phyloP scores from a whole-genome alignment of 192 early-diverging fungal genomes.

The Paraglomus brasilianum region DNA sequence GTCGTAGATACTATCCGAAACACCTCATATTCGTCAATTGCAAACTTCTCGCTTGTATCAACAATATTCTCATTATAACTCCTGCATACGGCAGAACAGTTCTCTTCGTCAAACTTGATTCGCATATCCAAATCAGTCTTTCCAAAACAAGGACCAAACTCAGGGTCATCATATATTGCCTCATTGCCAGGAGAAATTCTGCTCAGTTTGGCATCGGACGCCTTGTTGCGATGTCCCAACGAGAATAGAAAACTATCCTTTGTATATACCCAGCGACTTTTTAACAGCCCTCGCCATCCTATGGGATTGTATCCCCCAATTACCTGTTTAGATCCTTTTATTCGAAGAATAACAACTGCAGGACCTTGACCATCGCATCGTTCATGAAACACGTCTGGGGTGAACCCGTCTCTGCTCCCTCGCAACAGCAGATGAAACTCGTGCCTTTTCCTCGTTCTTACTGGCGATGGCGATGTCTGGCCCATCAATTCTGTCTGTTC shows the following conservation, averaged over 20 bases:
- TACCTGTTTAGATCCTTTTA: conserved; percentile 6
- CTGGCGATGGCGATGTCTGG: too few relatives aligned
- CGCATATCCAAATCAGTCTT: conserved; percentile 32
- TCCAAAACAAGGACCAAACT: conserved; percentile 30
- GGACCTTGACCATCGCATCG: conserved; percentile 27
- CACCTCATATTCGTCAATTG: conserved; percentile 27
- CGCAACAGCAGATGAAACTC: conserved; percentile 26
- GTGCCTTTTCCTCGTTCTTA: background rate
- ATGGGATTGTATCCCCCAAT: conserved; percentile 31
- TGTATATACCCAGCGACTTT: conserved; percentile 20
- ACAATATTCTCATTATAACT: conserved; percentile 19
- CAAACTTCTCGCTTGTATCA: background rate
- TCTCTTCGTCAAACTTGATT: conserved; percentile 20
- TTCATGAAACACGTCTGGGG: conserved; percentile 25
- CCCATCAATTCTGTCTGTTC: background rate
- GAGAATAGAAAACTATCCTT: conserved; percentile 30
- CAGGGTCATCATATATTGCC: conserved; percentile 30
- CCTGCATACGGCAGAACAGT: conserved; percentile 21
- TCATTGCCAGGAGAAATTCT: background rate
- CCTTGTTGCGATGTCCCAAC: conserved; percentile 4
- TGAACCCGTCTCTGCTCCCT: conserved; percentile 23
- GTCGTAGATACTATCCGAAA: conserved; percentile 9
- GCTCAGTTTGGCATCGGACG: conserved; percentile 18
- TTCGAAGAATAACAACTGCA: conserved; percentile 13
- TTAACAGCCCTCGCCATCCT: conserved; percentile 17